Conservation (phyloP, 306 rosid species). For the Prunus mongolica region DNA sequence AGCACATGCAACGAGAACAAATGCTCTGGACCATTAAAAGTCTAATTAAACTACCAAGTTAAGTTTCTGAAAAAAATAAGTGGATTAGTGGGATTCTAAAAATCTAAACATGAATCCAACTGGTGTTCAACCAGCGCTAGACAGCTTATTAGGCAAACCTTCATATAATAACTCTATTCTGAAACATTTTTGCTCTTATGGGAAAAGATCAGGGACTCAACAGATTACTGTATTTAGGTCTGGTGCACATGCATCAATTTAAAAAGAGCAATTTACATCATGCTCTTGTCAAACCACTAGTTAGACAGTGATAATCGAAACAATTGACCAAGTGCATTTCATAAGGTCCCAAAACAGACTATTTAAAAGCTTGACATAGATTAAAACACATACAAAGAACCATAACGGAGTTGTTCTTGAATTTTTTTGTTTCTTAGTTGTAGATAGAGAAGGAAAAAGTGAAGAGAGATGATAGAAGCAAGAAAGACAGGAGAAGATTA, state of each 20-base stretch:
- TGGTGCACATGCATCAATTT: neutral
- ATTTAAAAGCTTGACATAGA: neutral
- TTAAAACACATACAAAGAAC: neutral
- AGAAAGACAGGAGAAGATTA: no score
- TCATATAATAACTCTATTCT: neutral
- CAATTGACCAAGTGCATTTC: neutral
- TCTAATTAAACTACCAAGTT: neutral
- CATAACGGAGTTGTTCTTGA: no score
- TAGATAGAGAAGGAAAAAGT: no score
- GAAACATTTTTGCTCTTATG: neutral
- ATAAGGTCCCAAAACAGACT: neutral
- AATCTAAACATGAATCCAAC: neutral
- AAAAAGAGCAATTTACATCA: neutral
- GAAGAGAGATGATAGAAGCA: no score
- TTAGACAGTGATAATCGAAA: neutral
- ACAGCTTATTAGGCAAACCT: neutral
- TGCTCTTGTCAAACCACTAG: neutral
- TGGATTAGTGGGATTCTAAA: neutral
- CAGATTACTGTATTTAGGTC: neutral
- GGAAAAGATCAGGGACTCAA: neutral
- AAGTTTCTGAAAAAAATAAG: neutral
- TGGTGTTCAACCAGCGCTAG: neutral
- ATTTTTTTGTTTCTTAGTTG: no score
- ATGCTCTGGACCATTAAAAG: neutral
- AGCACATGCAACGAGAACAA: neutral